Evolutionary conservation across 2,329 filamentous ascomycete genomes (phyloP).

Genomic region (Exophiala viscosa): DNA sequence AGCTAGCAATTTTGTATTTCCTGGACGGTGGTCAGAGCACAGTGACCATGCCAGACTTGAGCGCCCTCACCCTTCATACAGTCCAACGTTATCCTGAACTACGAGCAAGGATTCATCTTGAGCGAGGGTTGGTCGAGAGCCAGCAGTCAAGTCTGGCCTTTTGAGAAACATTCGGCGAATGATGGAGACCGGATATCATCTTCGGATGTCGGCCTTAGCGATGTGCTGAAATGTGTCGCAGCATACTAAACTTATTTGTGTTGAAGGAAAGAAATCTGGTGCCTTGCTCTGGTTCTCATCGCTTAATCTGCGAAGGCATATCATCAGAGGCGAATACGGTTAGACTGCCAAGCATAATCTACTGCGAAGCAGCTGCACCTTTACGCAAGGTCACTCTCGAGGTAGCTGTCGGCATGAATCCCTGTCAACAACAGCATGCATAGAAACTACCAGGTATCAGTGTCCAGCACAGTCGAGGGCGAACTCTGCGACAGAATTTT

Average conservation of each 20-base stretch:
- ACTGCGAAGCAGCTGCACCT: neutral
- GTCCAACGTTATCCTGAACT: slow-evolving; percentile 93
- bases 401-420: too few relatives aligned
- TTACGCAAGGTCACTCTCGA: neutral
- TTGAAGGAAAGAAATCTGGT: neutral
- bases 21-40: slow-evolving; percentile 43
- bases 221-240: too few relatives aligned
- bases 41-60: neutral
- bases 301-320: neutral
- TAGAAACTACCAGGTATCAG: too few relatives aligned
- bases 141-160: slow-evolving; percentile 91
- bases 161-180: slow-evolving; percentile 76
- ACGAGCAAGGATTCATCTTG: slow-evolving; percentile 93
- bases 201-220: neutral
- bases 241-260: neutral
- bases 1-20: slow-evolving; percentile 90
- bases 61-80: slow-evolving; percentile 84
- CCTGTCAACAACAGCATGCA: too few relatives aligned
- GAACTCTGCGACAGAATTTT: too few relatives aligned
- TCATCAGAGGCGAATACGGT: neutral
- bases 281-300: neutral
- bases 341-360: neutral
- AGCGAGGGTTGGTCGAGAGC: slow-evolving; percentile 84
- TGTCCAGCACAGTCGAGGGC: too few relatives aligned
- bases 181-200: slow-evolving; percentile 15